Evolutionary conservation across 495 filamentous ascomycete genomes (phyloP).

Genomic region (Podospora bellae-mahoneyi): DNA sequence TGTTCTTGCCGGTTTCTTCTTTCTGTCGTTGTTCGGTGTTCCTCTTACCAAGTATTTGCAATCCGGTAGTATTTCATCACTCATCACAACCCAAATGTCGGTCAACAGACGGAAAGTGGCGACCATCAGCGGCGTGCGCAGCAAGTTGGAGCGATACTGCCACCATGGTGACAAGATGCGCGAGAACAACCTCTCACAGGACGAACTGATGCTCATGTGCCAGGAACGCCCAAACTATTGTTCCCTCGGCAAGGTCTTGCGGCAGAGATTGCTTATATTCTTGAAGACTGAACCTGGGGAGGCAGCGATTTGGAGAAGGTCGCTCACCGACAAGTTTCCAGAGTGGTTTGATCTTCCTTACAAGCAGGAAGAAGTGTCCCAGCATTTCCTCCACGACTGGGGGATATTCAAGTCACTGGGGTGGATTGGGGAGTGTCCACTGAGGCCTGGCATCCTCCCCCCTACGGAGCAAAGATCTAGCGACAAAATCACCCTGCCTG

Average conservation of each 20-base stretch:
- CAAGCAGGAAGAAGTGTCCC: neutral
- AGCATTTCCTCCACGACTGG: neutral
- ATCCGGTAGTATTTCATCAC: neutral
- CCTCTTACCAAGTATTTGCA: neutral
- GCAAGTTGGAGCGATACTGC: neutral
- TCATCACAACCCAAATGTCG: neutral
- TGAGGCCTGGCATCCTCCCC: neutral
- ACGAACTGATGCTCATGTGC: neutral
- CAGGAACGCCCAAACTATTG: neutral
- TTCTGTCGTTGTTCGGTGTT: neutral
- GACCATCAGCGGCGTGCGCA: neutral
- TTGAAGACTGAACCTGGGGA: neutral
- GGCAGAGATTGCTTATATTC: neutral
- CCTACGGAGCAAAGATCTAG: neutral
- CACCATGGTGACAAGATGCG: neutral
- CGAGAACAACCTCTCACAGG: neutral
- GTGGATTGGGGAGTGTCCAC: neutral
- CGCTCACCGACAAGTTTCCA: neutral
- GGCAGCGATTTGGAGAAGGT: neutral
- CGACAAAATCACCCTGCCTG: neutral
- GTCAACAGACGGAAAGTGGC: neutral
- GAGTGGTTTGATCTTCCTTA: neutral
- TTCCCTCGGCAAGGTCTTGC: neutral
- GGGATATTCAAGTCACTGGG: neutral
- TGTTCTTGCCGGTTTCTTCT: neutral